Base-by-base conservation (phyloP, 768 basidiomycete species). In the Obba rivulosa region DNA sequence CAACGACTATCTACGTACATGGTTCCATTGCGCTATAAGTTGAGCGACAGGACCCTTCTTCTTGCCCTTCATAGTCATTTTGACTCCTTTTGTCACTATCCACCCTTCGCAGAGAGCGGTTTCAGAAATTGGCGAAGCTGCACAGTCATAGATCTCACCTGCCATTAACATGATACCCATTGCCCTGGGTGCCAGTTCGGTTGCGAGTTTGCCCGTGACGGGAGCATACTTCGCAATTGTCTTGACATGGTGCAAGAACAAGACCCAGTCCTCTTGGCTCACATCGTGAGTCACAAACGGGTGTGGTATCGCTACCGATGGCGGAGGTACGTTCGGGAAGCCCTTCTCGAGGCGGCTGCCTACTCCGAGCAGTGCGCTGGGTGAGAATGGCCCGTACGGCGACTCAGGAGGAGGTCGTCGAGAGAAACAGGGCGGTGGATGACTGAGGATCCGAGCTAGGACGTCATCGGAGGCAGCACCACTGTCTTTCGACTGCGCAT, bases 201-300 rank as follows among this genome's bases (percentile, higher is more conserved):
- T 16, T 7, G 45, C 37, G 24, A 47, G 13, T 16, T 22, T 40
- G 22, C 40, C 40, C 50, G 39, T 45, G 7, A 31, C 13, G 28
- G 28, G 28, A 31, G 28, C 28, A 5, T 31, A 5, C 28, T 31
- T 31, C 13, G 28, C 28, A 5, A 31, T 13, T 31, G 49, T 42
- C 18, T 48, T 46, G n/a, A 57, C 43, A 36, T 54, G 49, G 35
- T 51, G 49, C 50, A 57, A n/a, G 39, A 56, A 49, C 39, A 37
- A 35, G 35, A 37, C 55, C 78, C 78, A 80, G 57, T 80, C 78
- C 8, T 57, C 61, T 56, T 78, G 71, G 0, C 52, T 55, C 4
- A 80, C 59, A 54, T 80, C 77, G 59, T 75, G 72, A 18, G 69
- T 62, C 11, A 59, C 56, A 51, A 80, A 80, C 13, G 77, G 76